These are phyloP conservation scores for Pulveroboletus frians DNA, from an alignment of 768 basidiomycete species.

Conservation along the genomic window DNA sequence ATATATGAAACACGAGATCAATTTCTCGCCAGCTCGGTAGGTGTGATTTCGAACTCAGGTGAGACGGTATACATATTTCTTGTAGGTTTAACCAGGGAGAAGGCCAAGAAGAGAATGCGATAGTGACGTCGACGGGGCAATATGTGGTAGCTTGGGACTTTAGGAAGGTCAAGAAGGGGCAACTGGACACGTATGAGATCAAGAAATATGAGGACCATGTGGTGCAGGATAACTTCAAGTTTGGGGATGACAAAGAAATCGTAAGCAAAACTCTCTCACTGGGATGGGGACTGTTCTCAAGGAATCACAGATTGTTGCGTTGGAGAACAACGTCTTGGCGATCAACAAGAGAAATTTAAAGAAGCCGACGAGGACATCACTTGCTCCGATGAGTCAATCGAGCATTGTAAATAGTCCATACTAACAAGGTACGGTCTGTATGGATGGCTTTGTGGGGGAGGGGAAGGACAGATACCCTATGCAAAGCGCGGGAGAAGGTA, in stretches of 20 bases:
- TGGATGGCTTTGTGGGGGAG: background rate
- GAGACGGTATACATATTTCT: constrained; percentile 1
- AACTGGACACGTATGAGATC: constrained; percentile 89
- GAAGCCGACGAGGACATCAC: constrained; percentile 73
- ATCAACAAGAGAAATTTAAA: constrained; percentile 91
- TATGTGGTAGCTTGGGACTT: constrained; percentile 98
- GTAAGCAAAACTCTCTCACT: constrained; percentile 39
- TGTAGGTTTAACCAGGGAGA: constrained; percentile 88
- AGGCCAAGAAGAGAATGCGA: constrained; percentile 87
- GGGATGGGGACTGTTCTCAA: constrained; percentile 1
- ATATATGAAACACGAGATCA: constrained; percentile 84
- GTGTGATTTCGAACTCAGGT: constrained; percentile 6
- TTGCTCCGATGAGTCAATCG: constrained; percentile 50
- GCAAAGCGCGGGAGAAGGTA: background rate
- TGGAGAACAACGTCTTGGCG: constrained; percentile 89
- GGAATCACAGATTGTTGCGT: constrained; percentile 76
- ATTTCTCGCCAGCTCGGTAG: constrained; percentile 91
- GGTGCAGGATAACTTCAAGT: constrained; percentile 97
- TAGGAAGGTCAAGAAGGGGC: constrained; percentile 88
- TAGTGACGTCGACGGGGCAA: constrained; percentile 89
- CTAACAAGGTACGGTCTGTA: constrained; percentile 23
- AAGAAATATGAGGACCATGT: constrained; percentile 93
- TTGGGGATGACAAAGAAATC: constrained; percentile 95
- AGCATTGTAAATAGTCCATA: constrained; percentile 67
- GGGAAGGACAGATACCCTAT: constrained; percentile 16